Conservation (phyloP, 805 yeast genomes). For the Yamadazyma ubonensis region DNA sequence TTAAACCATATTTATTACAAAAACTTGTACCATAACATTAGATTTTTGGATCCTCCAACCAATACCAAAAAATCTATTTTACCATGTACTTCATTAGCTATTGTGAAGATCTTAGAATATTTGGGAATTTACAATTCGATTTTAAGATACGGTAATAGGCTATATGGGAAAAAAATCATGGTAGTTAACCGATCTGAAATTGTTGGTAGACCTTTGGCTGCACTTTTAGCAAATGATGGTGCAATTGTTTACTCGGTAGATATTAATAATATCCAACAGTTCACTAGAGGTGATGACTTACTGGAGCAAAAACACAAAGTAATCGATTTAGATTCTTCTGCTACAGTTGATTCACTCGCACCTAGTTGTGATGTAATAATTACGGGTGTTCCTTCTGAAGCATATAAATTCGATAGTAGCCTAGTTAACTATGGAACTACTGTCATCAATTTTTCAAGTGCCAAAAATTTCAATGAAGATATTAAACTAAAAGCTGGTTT, state of each 20-base stretch:
- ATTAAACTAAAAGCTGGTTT: conserved; percentile 85
- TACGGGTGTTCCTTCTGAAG: conserved; percentile 89
- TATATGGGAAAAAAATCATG: conserved; percentile 89
- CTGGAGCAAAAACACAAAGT: conserved; percentile 81
- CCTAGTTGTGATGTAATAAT: conserved; percentile 83
- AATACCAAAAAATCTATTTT: conserved; percentile 75
- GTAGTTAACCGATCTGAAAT: conserved; percentile 93
- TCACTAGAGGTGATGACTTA: conserved; percentile 91
- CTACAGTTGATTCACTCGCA: conserved; percentile 62
- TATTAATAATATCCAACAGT: conserved; percentile 80
- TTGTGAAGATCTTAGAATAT: conserved; percentile 89
- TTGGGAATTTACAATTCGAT: conserved; percentile 82
- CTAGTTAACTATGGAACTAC: conserved; percentile 84
- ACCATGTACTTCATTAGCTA: conserved; percentile 96
- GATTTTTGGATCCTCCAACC: conserved; percentile 73
- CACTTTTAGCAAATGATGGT: conserved; percentile 93
- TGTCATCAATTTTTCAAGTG: conserved; percentile 85
- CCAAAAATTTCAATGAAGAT: conserved; percentile 79
- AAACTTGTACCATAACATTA: conserved; percentile 89
- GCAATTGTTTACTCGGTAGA: conserved; percentile 94
- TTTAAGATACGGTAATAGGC: conserved; percentile 83
- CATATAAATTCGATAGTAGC: conserved; percentile 83
- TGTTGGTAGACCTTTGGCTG: conserved; percentile 97
- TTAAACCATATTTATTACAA: conserved; percentile 86
- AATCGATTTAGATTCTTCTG: conserved; percentile 46